Percentiles rank a stretch among this genome's conserved stretches.
Evolutionary conservation across 2,329 filamentous ascomycete genomes (phyloP).

Genomic region (Colletotrichum spinosum): DNA sequence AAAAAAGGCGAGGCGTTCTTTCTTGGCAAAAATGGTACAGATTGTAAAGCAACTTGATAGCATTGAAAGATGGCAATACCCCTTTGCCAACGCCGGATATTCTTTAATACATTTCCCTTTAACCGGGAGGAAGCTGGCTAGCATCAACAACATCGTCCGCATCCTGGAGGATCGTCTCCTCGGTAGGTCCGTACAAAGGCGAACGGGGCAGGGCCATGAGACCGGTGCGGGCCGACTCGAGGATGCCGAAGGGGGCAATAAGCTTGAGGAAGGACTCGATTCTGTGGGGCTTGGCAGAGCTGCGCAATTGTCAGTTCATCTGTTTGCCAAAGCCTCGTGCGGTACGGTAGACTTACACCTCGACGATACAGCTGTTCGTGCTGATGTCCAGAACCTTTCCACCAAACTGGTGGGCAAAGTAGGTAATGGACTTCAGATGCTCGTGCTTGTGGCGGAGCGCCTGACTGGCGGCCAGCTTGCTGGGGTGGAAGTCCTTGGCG

Average conservation of each 20-base stretch:
- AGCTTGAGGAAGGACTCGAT: slow-evolving; percentile 99
- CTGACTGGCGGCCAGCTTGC: slow-evolving; percentile 85
- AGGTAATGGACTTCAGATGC: slow-evolving; percentile 95
- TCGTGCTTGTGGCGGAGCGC: slow-evolving; percentile 97
- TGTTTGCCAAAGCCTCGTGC: slow-evolving; percentile 3
- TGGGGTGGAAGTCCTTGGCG: slow-evolving; percentile 86
- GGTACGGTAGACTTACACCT: slow-evolving; percentile 74
- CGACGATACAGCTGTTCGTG: slow-evolving; percentile 98
- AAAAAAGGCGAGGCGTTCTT: slow-evolving; percentile 30
- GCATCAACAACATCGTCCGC: slow-evolving; percentile 95
- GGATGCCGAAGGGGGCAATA: slow-evolving; percentile 91
- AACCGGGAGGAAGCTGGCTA: slow-evolving; percentile 93
- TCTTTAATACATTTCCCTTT: slow-evolving; percentile 45
- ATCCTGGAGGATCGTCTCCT: slow-evolving; percentile 80
- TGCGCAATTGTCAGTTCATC: slow-evolving; percentile 50
- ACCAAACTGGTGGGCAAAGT: slow-evolving; percentile 96
- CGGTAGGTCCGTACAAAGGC: slow-evolving; percentile 80
- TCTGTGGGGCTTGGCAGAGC: slow-evolving; percentile 90
- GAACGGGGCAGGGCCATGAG: slow-evolving; percentile 97
- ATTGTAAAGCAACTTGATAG: slow-evolving; percentile 36
- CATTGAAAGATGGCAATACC: slow-evolving; percentile 37
- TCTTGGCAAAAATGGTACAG: slow-evolving; percentile 35
- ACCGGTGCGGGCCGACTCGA: slow-evolving; percentile 95
- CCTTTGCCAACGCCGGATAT: slow-evolving; percentile 39
- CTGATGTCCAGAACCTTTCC: slow-evolving; percentile 98